Conservation (phyloP, 257 asterid genomes). For the Echites panduratus region DNA sequence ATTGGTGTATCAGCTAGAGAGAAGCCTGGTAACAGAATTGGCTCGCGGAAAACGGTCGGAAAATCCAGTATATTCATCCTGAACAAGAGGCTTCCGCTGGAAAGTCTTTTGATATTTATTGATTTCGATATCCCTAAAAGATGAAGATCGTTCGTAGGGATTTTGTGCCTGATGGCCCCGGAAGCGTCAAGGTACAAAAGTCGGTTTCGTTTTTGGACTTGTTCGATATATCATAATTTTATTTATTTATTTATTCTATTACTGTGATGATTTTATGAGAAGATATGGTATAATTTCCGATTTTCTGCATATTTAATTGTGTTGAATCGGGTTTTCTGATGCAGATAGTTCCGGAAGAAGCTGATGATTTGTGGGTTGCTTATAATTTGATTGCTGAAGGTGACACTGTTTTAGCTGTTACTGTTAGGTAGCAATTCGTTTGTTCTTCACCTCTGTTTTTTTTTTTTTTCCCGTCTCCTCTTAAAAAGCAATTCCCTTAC, state of each 20-base stretch:
- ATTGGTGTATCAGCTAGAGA: no score
- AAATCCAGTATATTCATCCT: no score
- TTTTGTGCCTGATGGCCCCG: constrained; percentile 59
- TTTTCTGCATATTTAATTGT: background rate
- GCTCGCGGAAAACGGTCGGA: no score
- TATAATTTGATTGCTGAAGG: constrained; percentile 79
- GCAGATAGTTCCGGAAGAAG: constrained; percentile 87
- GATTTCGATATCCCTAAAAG: background rate
- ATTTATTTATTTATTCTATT: no score
- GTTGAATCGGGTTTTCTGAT: constrained; percentile 11
- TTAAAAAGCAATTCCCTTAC: background rate
- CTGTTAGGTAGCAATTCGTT: constrained; percentile 50
- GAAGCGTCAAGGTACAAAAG: constrained; percentile 70
- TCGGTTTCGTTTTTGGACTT: background rate
- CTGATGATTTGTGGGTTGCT: constrained; percentile 87
- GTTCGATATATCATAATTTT: background rate
- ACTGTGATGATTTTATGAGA: background rate
- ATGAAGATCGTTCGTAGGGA: constrained; percentile 76
- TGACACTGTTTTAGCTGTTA: constrained; percentile 59
- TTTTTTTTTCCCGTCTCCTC: background rate
- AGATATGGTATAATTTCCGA: constrained; percentile 3
- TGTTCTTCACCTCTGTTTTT: background rate
- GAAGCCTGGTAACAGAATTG: no score
- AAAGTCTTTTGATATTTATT: background rate
- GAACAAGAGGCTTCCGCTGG: background rate